phyloP scores from a whole-genome alignment of 2,329 filamentous ascomycete species.

The Ploettnerulaceae sp. region DNA sequence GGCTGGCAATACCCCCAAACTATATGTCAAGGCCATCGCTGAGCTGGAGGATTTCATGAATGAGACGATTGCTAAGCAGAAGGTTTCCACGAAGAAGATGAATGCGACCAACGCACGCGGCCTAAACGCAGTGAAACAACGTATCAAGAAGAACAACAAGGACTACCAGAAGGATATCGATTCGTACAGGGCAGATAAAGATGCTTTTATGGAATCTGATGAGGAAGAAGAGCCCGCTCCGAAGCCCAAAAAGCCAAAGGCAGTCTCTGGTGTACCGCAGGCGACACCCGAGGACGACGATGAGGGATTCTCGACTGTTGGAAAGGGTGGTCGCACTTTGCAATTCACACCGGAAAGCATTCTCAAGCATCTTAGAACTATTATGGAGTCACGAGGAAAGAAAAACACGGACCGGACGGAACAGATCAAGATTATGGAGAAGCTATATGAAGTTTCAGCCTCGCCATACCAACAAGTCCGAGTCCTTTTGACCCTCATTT shows the following conservation, averaged over 20 bases:
- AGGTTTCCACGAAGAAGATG: constrained; percentile 97
- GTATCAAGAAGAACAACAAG: constrained; percentile 98
- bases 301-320: constrained; percentile 84
- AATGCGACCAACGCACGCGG: constrained; percentile 92
- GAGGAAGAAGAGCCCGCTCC: constrained; percentile 63
- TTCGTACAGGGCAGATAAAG: constrained; percentile 78
- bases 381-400: constrained; percentile 93
- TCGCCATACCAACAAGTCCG: constrained; percentile 93
- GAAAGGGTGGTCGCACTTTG: constrained; percentile 81
- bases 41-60: constrained; percentile 94
- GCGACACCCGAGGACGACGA: constrained; percentile 57
- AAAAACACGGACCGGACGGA: constrained; percentile 96
- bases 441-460: constrained; percentile 79
- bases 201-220: constrained; percentile 80
- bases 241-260: constrained; percentile 49
- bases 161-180: constrained; percentile 87
- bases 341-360: constrained; percentile 97
- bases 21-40: constrained; percentile 87
- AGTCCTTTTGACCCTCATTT: constrained; percentile 84
- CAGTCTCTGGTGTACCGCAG: constrained; percentile 46
- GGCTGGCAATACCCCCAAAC: constrained; percentile 75
- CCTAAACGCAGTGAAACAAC: constrained; percentile 95
- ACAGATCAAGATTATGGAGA: constrained; percentile 98
- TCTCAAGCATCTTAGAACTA: constrained; percentile 89
- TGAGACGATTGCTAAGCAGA: constrained; percentile 91